Conservation (phyloP, 257 asterid species). For the Gynochthodes officinalis region DNA sequence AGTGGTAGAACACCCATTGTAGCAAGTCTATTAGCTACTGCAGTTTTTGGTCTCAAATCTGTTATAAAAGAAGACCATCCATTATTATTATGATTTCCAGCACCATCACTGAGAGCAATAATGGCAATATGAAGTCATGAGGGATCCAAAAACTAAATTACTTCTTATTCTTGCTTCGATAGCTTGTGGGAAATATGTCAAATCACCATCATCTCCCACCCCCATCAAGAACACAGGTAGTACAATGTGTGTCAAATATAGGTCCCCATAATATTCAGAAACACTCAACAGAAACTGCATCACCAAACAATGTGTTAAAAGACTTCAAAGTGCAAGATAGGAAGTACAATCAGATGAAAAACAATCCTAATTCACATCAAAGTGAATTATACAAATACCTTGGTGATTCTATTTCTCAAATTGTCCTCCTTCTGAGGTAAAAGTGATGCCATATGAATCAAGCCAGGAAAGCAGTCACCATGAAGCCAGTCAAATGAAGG, state of each 20-base stretch:
- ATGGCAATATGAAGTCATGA: not conserved
- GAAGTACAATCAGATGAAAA: not conserved
- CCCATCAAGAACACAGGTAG: constrained; percentile 83
- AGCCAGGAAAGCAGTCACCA: constrained; percentile 70
- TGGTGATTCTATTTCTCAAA: constrained; percentile 68
- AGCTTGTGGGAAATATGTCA: constrained; percentile 56
- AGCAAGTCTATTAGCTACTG: constrained; percentile 65
- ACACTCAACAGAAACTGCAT: constrained; percentile 76
- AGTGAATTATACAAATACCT: constrained; percentile 40
- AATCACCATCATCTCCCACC: constrained; percentile 73
- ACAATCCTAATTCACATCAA: not conserved
- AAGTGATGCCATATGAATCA: constrained; percentile 75
- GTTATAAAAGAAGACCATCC: constrained; percentile 16
- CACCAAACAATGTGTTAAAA: constrained; percentile 19
- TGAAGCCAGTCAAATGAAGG: constrained; percentile 90
- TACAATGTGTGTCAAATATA: constrained; percentile 74
- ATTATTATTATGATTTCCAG: constrained; percentile 13
- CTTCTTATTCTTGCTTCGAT: constrained; percentile 62
- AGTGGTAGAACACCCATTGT: constrained; percentile 82
- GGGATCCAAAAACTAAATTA: constrained; percentile 14
- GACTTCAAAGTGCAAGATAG: constrained; percentile 5
- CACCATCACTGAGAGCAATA: not conserved
- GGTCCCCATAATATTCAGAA: constrained; percentile 67
- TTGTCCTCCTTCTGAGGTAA: constrained; percentile 95
- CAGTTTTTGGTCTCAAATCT: constrained; percentile 81